Evolutionary conservation across 257 asterid species (phyloP), one percentile per base, ranked within the genome.

Genomic region (Primulina huaijiensis): DNA sequence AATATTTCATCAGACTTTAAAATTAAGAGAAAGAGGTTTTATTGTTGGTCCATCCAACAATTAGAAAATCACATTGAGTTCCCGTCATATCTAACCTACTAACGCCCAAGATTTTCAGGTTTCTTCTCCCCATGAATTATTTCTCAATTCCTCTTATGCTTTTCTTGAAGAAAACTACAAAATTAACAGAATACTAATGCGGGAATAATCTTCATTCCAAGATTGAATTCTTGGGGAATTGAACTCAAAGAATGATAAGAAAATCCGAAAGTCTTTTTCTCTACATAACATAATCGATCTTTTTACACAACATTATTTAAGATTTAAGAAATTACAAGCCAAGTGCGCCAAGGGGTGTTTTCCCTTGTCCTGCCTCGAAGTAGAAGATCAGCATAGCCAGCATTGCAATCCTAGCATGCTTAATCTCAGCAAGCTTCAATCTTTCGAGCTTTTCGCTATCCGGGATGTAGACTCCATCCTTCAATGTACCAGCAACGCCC

Each of bases 341-440:
- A 66, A 93, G 96, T 61, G 99, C 99, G 16, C 97, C 95, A 59
- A 90, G 92, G 67, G 97, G 99, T 14, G 97, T 90, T 76, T 89
- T 93, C 78, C 99, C 97, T 65, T 93, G 99, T 21, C 99, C 97
- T 2, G 97, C 97, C 72, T 93, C 99, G 53, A 93, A 87, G 75
- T 90, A 93, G 88, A 93, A 90, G 65, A 93, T 90, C 23, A 90
- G 77, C 96, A 93, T 90, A 2, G 99, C 99, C 75, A 93, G 5
- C 99, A 93, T 93, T 3, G 99, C 97, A 59, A 93, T 46, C 80
- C 99, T 89, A 0, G 99, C 96, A 40, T 90, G 99, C 86, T 93
- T 93, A 43, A 93, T 93, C 95, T 93, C 99, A 3, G 99, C 97
- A 37, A 93, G 64, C 83, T 93, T 93, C 75, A 93, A 64, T 82